These are phyloP conservation scores for Botrytis deweyae DNA, from an alignment of 2,329 filamentous ascomycete species.

Conservation along the genomic window DNA sequence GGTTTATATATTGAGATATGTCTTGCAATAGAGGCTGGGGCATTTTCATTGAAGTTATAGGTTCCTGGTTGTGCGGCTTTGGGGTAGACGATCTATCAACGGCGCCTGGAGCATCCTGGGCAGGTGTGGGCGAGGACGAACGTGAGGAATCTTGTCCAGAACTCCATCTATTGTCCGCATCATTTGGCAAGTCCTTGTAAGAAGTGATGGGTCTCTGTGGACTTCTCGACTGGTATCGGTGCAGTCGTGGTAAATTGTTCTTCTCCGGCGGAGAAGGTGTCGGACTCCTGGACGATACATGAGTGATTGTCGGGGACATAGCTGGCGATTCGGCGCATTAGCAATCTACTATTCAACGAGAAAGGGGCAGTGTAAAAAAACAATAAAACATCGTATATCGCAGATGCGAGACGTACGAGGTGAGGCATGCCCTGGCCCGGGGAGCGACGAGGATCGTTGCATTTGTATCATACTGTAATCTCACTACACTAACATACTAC, in stretches of 20 bases:
- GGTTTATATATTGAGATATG: slow-evolving; percentile 64
- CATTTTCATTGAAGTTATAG: slow-evolving; percentile 31
- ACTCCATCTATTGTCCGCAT: slow-evolving; percentile 47
- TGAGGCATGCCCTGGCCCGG: slow-evolving; percentile 39
- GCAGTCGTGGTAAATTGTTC: slow-evolving; percentile 48
- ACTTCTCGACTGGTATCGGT: slow-evolving; percentile 55
- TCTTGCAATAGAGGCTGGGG: slow-evolving; percentile 60
- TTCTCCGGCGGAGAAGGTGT: slow-evolving; percentile 55
- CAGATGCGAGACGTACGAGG: slow-evolving; percentile 37
- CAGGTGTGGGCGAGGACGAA: slow-evolving; percentile 31
- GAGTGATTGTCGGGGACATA: slow-evolving; percentile 51
- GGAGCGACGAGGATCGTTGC: slow-evolving; percentile 41
- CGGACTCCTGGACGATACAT: slow-evolving; percentile 53
- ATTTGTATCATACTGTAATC: slow-evolving; percentile 41
- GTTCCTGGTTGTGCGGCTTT: slow-evolving; percentile 25
- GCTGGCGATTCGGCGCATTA: slow-evolving; percentile 42
- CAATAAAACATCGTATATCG: not conserved
- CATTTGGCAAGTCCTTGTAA: slow-evolving; percentile 45
- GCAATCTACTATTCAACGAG: slow-evolving; percentile 4
- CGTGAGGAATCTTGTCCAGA: slow-evolving; percentile 29
- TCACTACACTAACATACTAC: slow-evolving; percentile 24
- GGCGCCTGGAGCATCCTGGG: slow-evolving; percentile 36
- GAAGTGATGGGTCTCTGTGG: slow-evolving; percentile 51
- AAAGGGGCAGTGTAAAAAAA: not conserved
- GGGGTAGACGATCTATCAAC: slow-evolving; percentile 29